Percentiles rank a stretch among this genome's conserved stretches.
phyloP scores from a whole-genome alignment of 2,329 filamentous ascomycete species.

The Botrytis pseudocinerea region DNA sequence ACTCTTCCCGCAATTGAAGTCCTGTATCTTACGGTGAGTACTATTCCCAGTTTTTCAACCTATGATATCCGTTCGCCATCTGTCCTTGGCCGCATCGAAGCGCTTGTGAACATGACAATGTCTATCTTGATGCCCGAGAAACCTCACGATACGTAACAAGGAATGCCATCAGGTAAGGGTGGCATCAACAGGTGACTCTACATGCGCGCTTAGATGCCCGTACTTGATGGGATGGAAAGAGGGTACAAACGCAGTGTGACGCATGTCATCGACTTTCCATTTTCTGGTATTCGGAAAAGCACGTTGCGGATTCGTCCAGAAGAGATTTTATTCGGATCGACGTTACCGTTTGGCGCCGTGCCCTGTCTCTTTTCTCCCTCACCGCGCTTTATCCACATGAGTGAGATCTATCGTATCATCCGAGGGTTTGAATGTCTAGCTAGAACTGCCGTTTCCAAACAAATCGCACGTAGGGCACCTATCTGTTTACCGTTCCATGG shows the following conservation, averaged over 20 bases:
- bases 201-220: slow-evolving; percentile 22
- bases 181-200: slow-evolving; percentile 20
- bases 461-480: background rate
- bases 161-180: background rate
- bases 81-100: slow-evolving; percentile 23
- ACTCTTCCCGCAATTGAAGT: background rate
- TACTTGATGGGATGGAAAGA: background rate
- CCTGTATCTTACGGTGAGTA: slow-evolving; percentile 22
- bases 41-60: slow-evolving; percentile 4
- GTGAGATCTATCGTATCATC: slow-evolving; percentile 18
- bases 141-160: slow-evolving; percentile 2
- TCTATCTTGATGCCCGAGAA: slow-evolving; percentile 10
- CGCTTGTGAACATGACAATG: slow-evolving; percentile 2
- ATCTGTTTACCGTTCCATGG: slow-evolving; percentile 15
- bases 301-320: slow-evolving; percentile 21
- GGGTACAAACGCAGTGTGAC: slow-evolving; percentile 24
- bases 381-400: slow-evolving; percentile 11
- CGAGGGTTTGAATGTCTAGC: slow-evolving; percentile 1
- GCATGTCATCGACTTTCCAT: slow-evolving; percentile 20
- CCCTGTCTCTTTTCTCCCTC: background rate
- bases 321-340: slow-evolving; percentile 10
- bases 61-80: slow-evolving; percentile 4
- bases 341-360: slow-evolving; percentile 12
- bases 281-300: slow-evolving; percentile 13
- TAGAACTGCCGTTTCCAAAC: slow-evolving; percentile 8